Base-by-base conservation (phyloP, 345 rosid genomes). In the Turritis glabra region DNA sequence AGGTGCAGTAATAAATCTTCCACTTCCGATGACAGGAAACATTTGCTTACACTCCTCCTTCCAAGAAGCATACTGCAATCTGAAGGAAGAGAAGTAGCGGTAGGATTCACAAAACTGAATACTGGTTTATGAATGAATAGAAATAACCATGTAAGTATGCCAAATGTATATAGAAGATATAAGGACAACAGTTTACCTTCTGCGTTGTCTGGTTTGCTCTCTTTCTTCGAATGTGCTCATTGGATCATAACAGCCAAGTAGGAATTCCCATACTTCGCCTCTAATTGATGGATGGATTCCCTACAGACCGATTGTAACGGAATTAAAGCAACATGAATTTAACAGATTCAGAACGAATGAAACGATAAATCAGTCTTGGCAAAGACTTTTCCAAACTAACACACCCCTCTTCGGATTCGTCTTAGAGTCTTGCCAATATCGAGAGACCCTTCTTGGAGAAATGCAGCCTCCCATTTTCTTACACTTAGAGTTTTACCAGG, bases 181-280 rank as follows among this genome's bases (percentile, higher is more conserved):
- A 46, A 37, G 38, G 32, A 67, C 14, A 27, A 54, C 22, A 46
- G 2, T 18, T 15, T 83, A 95, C 99, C 99, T 95, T 77, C 97
- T 88, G 58, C 46, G 69, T 78, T 85, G 82, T 38, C 92, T 88
- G 47, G 80, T 84, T 78, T 89, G 81, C 48, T 92, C 92, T 80
- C 99, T 86, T 75, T 95, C 98, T 5, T 85, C 92, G 21, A 86
- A 95, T 40, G 97, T 86, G 75, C 96, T 95, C 79, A 57, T 82
- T 38, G 98, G 88, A 60, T 88, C 92, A 90, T 82, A 95, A 83
- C 99, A 95, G 38, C 91, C 93, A 61, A 95, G 98, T 46, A 95
- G 81, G 71, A 95, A 90, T 75, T 95, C 99, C 99, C 98, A 95
- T 22, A 95, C 99, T 85, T 95, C 92, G 33, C 96, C 99, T 88